Evolutionary conservation across 1,284 basidiomycete species (phyloP), one percentile per base, ranked within the genome.

Genomic region (Ceratobasidium sp.): DNA sequence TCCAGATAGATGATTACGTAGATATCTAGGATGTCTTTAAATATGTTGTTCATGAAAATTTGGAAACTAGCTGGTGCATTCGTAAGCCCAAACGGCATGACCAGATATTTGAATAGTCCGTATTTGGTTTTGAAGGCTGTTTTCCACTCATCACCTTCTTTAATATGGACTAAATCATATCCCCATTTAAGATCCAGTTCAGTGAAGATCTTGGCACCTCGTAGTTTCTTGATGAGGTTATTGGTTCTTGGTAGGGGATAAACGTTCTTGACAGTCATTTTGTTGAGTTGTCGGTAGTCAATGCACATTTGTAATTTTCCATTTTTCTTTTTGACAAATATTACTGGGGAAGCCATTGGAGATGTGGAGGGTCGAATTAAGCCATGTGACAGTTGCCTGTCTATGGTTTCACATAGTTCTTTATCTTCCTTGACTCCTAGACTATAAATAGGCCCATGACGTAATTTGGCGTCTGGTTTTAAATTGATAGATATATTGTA

Each of bases 321-420:
- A 77, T 85, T 84, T 79, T 88, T 88, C 80, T 88, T 88, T 64
- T 83, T 82, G 39, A 87, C 83, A 77, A 89, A 89, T 0, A 89
- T 82, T 47, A 88, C 80, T 0, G 86, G 86, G 0, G 86, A 80
- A 0, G 80, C 84, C n/a, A 81, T 81, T 5, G 84, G 80, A 7
- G 84, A 85, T 47, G 54, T 67, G 0, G 84, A 86, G 20, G 75
- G 78, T 0, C 82, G 79, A 75, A 86, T 86, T 35, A 76, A 77
- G 2, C 74, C 66, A 23, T 60, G 58, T 13, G 10, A 7, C 13
- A 78, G 60, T 28, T 65, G 73, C 13, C 67, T 42, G 23, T 79
- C 60, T 17, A 79, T 28, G n/a, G 51, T 67, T 13, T 20, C 35
- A 31, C 28, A 15, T 31, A 71, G 26, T 39, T 53, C 45, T 39